A percentile compares a stretch with the other conserved stretches of the same genome.
These are phyloP conservation scores for Tranzscheliella williamsii DNA, from an alignment of 1,284 basidiomycete genomes.

Conservation along the genomic window DNA sequence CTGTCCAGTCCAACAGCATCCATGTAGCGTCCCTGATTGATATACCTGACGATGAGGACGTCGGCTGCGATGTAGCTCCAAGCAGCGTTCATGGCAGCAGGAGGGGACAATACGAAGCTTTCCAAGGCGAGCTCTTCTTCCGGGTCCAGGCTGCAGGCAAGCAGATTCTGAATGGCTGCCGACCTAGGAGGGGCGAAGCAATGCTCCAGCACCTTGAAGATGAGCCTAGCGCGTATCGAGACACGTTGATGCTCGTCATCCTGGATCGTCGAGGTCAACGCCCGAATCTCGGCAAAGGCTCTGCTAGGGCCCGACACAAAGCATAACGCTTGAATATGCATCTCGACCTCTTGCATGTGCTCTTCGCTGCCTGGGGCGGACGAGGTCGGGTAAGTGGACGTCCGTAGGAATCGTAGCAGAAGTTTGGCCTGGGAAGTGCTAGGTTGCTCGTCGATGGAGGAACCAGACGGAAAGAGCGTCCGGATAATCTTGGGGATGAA, in stretches of 20 bases:
- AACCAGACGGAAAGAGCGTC: slow-evolving; percentile 13
- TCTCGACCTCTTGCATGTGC: slow-evolving; percentile 27
- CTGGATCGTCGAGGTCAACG: slow-evolving; percentile 14
- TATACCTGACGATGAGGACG: slow-evolving; percentile 45
- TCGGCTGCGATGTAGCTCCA: slow-evolving; percentile 45
- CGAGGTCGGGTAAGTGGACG: slow-evolving; percentile 22
- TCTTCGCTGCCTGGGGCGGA: slow-evolving; percentile 19
- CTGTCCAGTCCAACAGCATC: slow-evolving; percentile 51
- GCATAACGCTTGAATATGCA: slow-evolving; percentile 32
- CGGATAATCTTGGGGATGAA: slow-evolving; percentile 40
- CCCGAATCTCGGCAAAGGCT: slow-evolving; percentile 23
- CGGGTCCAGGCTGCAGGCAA: slow-evolving; percentile 30
- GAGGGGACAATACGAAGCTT: slow-evolving; percentile 31
- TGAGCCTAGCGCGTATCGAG: slow-evolving; percentile 24
- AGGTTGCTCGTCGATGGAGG: slow-evolving; percentile 5
- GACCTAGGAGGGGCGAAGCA: slow-evolving; percentile 46
- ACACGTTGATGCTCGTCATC: slow-evolving; percentile 28
- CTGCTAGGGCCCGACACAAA: slow-evolving; percentile 27
- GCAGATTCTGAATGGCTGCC: slow-evolving; percentile 39
- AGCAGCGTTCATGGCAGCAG: slow-evolving; percentile 32
- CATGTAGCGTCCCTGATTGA: slow-evolving; percentile 49
- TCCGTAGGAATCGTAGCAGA: slow-evolving; percentile 34
- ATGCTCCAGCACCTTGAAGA: slow-evolving; percentile 33
- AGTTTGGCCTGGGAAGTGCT: slow-evolving; percentile 27
- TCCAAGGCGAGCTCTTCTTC: slow-evolving; percentile 36